A percentile compares a stretch with the other conserved stretches of the same genome.
Conservation (phyloP, 805 yeast species). For the Kregervanrija fluxuum region DNA sequence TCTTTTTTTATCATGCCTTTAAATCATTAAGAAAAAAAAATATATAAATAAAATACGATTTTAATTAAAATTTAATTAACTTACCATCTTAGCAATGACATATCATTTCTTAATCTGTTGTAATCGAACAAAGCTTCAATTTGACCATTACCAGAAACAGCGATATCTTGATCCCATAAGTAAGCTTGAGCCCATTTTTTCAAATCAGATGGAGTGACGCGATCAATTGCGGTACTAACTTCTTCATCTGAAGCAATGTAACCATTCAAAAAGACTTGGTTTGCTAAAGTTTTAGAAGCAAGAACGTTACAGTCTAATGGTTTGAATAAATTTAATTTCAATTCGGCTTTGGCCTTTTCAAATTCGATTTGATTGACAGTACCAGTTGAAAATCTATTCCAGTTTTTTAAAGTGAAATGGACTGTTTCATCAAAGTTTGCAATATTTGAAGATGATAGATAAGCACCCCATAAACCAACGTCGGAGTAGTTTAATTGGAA, state of each 20-base stretch:
- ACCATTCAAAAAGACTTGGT: constrained; percentile 52
- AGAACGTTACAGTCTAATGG: constrained; percentile 39
- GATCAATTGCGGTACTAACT: constrained; percentile 54
- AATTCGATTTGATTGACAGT: constrained; percentile 73
- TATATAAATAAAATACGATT: constrained; percentile 1
- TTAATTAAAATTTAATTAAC: constrained; percentile 1
- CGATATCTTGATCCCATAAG: constrained; percentile 82
- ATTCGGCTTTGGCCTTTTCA: constrained; percentile 65
- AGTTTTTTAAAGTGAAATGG: constrained; percentile 77
- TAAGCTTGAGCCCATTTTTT: constrained; percentile 67
- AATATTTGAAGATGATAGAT: constrained; percentile 56
- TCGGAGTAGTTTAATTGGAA: constrained; percentile 69
- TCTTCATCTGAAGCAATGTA: constrained; percentile 55
- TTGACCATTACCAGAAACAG: constrained; percentile 78
- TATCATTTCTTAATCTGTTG: constrained; percentile 80
- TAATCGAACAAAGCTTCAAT: constrained; percentile 80
- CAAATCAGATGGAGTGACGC: constrained; percentile 51
- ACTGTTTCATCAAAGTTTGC: constrained; percentile 62
- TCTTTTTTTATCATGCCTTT: neutral
- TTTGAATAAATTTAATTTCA: constrained; percentile 53
- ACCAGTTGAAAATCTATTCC: constrained; percentile 72
- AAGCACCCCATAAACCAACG: constrained; percentile 80
- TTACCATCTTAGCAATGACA: constrained; percentile 84
- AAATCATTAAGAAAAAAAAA: constrained; percentile 7
- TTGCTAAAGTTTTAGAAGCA: constrained; percentile 40